phyloP scores from a whole-genome alignment of 1,284 basidiomycete species.

The Ceratobasidium sp. region DNA sequence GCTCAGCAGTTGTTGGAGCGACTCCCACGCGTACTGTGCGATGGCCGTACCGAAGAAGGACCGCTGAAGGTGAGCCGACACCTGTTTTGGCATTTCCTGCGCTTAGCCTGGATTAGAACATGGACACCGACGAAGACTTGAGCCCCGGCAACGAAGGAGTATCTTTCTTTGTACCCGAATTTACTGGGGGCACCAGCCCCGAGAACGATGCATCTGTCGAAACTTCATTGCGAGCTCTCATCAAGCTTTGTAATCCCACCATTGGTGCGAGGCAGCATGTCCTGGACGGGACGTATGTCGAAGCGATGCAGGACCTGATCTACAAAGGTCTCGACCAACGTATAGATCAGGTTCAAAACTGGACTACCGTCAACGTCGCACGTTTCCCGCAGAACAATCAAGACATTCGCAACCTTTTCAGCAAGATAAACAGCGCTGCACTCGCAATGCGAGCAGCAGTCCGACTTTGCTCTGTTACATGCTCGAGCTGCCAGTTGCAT shows the following conservation, averaged over 20 bases:
- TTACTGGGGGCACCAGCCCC: neutral
- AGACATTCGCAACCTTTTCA: constrained; percentile 60
- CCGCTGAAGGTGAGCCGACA: constrained; percentile 11
- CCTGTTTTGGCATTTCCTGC: neutral
- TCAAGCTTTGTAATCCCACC: neutral
- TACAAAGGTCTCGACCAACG: constrained; percentile 51
- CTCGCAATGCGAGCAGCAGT: constrained; percentile 62
- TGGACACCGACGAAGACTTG: constrained; percentile 43
- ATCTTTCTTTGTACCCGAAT: constrained; percentile 26
- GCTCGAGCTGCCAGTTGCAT: constrained; percentile 56
- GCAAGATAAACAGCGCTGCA: constrained; percentile 58
- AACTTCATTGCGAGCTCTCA: neutral
- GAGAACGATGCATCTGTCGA: constrained; percentile 9
- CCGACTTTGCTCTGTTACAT: constrained; percentile 63
- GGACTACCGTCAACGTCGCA: constrained; percentile 63
- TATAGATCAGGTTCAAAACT: constrained; percentile 61
- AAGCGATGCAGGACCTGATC: constrained; percentile 11
- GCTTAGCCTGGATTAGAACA: constrained; percentile 18
- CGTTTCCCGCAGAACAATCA: constrained; percentile 61
- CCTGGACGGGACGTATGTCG: neutral
- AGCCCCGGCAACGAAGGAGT: neutral
- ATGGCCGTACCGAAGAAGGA: constrained; percentile 6
- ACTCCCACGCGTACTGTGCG: constrained; percentile 13
- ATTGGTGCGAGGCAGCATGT: neutral
- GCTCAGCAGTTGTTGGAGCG: constrained; percentile 14